Conservation (phyloP, 805 yeast species). For the Cyberlindnera meyerae region DNA sequence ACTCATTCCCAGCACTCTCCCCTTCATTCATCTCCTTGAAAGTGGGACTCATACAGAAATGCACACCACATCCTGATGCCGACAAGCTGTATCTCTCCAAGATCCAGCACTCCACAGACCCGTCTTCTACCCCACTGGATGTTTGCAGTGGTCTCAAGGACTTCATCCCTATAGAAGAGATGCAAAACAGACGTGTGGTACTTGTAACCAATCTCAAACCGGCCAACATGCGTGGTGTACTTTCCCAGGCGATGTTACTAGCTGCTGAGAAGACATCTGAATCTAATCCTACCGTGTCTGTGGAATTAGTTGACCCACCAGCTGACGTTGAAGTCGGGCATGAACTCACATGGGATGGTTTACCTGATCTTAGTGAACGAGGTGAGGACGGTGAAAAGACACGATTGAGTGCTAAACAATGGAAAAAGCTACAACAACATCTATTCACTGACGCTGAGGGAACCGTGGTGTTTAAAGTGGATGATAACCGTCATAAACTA, state of each 20-base stretch:
- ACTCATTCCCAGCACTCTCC: slow-evolving; percentile 3
- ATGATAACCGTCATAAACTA: slow-evolving; percentile 1
- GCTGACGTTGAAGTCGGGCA: slow-evolving; percentile 34
- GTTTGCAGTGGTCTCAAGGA: slow-evolving; percentile 60
- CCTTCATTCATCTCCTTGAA: slow-evolving; percentile 29
- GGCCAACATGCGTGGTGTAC: slow-evolving; percentile 57
- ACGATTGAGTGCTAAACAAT: slow-evolving; percentile 11
- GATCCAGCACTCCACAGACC: slow-evolving; percentile 22
- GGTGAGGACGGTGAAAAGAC: slow-evolving; percentile 3
- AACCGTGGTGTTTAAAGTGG: slow-evolving; percentile 8
- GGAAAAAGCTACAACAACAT: slow-evolving; percentile 12
- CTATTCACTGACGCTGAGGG: slow-evolving; percentile 13
- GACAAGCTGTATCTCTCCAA: slow-evolving; percentile 55
- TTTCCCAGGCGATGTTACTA: slow-evolving; percentile 60
- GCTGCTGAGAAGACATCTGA: slow-evolving; percentile 42
- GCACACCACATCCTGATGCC: slow-evolving; percentile 50
- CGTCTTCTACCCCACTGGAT: slow-evolving; percentile 22
- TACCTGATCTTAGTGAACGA: slow-evolving; percentile 4
- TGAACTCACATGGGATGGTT: slow-evolving; percentile 32
- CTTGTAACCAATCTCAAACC: slow-evolving; percentile 55
- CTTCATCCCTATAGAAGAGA: slow-evolving; percentile 33
- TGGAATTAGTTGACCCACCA: slow-evolving; percentile 48
- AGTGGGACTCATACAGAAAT: slow-evolving; percentile 45
- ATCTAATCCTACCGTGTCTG: slow-evolving; percentile 18
- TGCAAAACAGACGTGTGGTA: slow-evolving; percentile 42